Evolutionary conservation across 2,329 filamentous ascomycete species (phyloP).

Genomic region (Kalmusia sp.): DNA sequence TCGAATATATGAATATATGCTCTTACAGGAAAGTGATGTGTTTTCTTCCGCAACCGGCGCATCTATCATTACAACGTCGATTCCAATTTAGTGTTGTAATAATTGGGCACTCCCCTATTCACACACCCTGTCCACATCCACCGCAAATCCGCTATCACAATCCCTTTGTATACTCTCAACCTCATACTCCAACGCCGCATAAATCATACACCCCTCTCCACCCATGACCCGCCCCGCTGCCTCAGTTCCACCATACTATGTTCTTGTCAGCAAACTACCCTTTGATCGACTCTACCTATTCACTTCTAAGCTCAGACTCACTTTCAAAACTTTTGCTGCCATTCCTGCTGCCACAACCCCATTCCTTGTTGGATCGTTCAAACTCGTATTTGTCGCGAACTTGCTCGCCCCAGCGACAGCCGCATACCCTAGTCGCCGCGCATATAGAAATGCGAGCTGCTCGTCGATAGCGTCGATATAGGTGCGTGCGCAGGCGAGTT

Average conservation of each 20-base stretch:
- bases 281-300: background rate
- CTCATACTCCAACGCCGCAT: slow-evolving; percentile 13
- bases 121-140: slow-evolving; percentile 10
- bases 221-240: slow-evolving; percentile 11
- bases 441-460: slow-evolving; percentile 13
- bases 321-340: slow-evolving; percentile 9
- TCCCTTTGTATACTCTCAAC: slow-evolving; percentile 5
- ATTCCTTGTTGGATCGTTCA: slow-evolving; percentile 13
- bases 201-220: slow-evolving; percentile 16
- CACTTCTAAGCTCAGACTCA: background rate
- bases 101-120: background rate
- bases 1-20: too few relatives aligned
- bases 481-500: slow-evolving; percentile 12
- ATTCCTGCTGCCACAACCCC: slow-evolving; percentile 10
- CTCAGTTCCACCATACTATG: slow-evolving; percentile 9
- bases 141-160: slow-evolving; percentile 3
- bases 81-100: too few relatives aligned
- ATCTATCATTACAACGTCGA: too few relatives aligned
- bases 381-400: slow-evolving; percentile 1
- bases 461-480: slow-evolving; percentile 18
- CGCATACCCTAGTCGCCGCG: slow-evolving; percentile 12
- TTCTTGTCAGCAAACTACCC: background rate
- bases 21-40: too few relatives aligned
- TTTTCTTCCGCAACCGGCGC: too few relatives aligned
- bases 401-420: slow-evolving; percentile 12